These are phyloP conservation scores for Monarda citriodora DNA, from an alignment of 305 asterid species.

Conservation along the genomic window DNA sequence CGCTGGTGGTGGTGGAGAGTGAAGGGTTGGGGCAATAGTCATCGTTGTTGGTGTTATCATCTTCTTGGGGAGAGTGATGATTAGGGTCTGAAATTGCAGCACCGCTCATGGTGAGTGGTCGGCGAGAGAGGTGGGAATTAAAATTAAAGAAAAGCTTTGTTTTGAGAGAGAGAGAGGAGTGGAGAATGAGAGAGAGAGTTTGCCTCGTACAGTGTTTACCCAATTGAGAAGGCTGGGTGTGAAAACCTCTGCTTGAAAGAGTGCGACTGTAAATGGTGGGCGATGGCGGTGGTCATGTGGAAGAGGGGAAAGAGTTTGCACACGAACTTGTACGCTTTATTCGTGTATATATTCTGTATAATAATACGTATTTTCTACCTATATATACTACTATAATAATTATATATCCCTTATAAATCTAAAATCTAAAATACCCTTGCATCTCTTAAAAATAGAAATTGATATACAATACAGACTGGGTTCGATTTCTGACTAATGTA, in stretches of 20 bases:
- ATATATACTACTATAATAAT: too few relatives aligned
- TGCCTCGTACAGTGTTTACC: conserved; percentile 51
- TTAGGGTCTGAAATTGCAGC: conserved; percentile 40
- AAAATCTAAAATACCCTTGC: too few relatives aligned
- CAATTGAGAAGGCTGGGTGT: conserved; percentile 34
- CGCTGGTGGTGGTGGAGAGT: conserved; percentile 14
- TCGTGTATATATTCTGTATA: neutral
- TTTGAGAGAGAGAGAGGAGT: neutral
- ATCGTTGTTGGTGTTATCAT: neutral
- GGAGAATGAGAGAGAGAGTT: neutral
- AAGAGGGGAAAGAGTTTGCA: neutral
- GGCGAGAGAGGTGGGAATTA: conserved; percentile 33
- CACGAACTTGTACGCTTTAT: neutral
- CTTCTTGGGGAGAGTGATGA: conserved; percentile 24
- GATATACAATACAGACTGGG: too few relatives aligned
- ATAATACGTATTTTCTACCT: neutral
- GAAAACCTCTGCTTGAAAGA: conserved; percentile 12
- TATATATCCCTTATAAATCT: too few relatives aligned
- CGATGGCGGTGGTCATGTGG: conserved; percentile 58
- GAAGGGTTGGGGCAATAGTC: conserved; percentile 9
- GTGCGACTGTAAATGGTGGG: conserved; percentile 44
- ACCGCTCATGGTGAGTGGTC: conserved; percentile 66
- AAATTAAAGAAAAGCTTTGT: conserved; percentile 16
- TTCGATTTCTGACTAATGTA: too few relatives aligned
- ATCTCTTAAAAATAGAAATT: too few relatives aligned